Evolutionary conservation across 2,329 filamentous ascomycete genomes (phyloP), one percentile per base, ranked within the genome.

Genomic region (Drechslerella dactyloides): DNA sequence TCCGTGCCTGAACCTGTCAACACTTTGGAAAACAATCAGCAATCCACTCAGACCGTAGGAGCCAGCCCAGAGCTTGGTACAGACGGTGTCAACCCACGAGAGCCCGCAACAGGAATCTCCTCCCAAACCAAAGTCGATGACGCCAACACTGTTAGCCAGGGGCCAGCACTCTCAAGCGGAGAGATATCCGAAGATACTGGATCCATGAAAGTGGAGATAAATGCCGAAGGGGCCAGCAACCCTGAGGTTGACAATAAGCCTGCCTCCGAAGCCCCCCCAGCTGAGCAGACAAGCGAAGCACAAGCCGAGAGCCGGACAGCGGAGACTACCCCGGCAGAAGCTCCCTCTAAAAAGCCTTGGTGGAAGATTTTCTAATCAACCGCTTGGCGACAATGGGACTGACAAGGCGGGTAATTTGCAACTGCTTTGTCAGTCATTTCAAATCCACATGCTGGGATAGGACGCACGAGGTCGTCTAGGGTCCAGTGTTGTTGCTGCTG

Each of bases 401-500:
- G 27, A 21, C 19, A 35, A 46, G 46, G 58, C 58, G 58, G 65
- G 52, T 62, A 63, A 63, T 62, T 70, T 44, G 19, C 21, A 37
- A 64, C 37, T 59, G 66, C 59, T 70, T 70, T 64, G 54, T 70
- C 55, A 70, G 57, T 48, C 35, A 70, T 70, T 70, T 55, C 44
- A 63, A 70, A 70, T 63, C 59, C 30, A 44, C 11, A n/a, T 53
- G 44, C 44, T 21, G 11, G 44, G 44, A 48, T 48, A 21, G 44
- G 44, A 48, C 21, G 44, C 44, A 48, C 44, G 44, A 19, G 17
- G 40, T 15, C 40, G 40, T 15, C 40, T 44, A 17, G 44, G 44
- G 17, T 15, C 44, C 44, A 42, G 13, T 13, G 37, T 15, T 42
- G 37, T 42, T 15, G 5, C 37, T 15, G 5, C 37, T 42, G 24